Evolutionary conservation across 371 early-diverging fungal species (phyloP), one percentile per base, ranked within the genome.

Genomic region (Mortierella sp.): DNA sequence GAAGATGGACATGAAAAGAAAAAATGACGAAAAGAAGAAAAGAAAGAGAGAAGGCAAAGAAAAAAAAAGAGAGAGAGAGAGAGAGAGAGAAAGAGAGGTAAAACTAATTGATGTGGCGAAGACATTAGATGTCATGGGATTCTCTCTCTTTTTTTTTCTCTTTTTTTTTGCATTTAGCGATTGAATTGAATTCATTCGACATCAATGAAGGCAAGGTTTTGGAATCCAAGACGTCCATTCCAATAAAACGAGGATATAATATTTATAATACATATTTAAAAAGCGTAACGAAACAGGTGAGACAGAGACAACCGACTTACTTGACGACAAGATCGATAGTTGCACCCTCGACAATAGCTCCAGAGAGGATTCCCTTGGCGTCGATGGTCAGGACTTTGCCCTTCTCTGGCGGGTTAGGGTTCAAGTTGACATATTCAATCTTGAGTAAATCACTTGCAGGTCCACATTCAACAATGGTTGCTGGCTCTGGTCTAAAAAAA

Each of bases 371-470:
- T 7, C 91, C 93, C 60, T 83, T 86, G 52, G 88, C 90, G 19
- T 87, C 86, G 47, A 93, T 86, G 7, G 63, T 64, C 10, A 91
- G 85, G 36, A 61, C 63, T 62, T 89, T 33, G 7, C 92, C 93
- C 72, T 77, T 85, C 0, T 75, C 67, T 3, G 91, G 91, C 3
- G 91, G 90, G 68, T 92, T 90, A 43, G 93, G 93, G 16, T 36
- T 69, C 45, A 91, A 59, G 16, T 72, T 53, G 65, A 89, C 76
- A 72, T 87, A 76, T 1, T 86, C 70, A 38, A 86, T 74, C 24
- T 72, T 61, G 41, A 86, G 81, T 16, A 85, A 61, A 41, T 85
- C 70, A 3, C 55, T 40, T 0, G 16, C 38, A 10, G 33, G 36
- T 11, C 77, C 74, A 62, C 86, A 86, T 28, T 70, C 61, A 15